Evolutionary conservation across 768 basidiomycete species (phyloP).

Genomic region (Zangia roseola): DNA sequence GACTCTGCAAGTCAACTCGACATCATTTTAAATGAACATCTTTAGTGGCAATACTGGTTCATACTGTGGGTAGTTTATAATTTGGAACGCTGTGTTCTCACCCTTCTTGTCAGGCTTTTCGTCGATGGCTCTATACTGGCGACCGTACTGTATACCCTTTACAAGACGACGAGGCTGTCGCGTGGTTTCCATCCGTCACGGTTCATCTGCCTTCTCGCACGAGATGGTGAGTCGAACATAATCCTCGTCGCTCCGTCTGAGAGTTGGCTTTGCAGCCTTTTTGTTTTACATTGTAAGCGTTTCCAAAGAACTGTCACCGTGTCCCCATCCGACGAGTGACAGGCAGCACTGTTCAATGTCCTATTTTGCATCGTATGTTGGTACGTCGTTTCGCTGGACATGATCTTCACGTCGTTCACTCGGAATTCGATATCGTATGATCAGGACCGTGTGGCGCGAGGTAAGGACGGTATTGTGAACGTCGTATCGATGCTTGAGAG

Average conservation of each 20-base stretch:
- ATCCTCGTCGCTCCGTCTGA: too few relatives aligned
- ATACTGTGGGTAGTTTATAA: constrained; percentile 8
- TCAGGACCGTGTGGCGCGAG: constrained; percentile 7
- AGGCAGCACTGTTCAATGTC: constrained; percentile 11
- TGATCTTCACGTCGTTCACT: neutral
- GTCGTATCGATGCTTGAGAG: neutral
- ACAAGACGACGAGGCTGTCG: neutral
- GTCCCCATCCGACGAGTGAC: neutral
- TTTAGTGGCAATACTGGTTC: constrained; percentile 14
- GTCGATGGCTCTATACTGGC: constrained; percentile 1
- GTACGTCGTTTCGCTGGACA: constrained; percentile 5
- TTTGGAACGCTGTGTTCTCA: too few relatives aligned
- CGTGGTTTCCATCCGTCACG: neutral
- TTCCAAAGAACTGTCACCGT: neutral
- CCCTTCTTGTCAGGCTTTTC: too few relatives aligned
- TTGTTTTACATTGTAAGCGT: constrained; percentile 16
- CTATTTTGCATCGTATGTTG: constrained; percentile 10
- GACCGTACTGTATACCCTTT: neutral
- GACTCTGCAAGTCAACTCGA: neutral
- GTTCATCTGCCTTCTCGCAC: constrained; percentile 16
- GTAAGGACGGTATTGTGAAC: constrained; percentile 5
- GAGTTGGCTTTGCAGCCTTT: constrained; percentile 1
- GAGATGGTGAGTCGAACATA: constrained; percentile 32
- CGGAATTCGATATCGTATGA: neutral
- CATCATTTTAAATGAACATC: neutral